Conservation (phyloP, 2,329 filamentous ascomycete species). For the Pezicula carpinea region DNA sequence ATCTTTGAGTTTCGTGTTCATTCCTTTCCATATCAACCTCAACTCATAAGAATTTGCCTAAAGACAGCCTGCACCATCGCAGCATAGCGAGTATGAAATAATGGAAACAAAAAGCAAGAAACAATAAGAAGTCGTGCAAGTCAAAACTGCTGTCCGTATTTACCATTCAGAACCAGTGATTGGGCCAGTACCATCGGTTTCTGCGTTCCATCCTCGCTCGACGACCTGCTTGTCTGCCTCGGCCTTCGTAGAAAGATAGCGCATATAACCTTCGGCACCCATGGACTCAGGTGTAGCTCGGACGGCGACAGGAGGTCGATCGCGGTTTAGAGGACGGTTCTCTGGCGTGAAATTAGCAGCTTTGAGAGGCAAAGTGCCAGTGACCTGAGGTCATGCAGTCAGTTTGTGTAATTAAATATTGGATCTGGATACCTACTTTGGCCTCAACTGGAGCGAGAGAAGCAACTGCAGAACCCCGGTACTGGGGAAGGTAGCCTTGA, state of each 20-base stretch:
- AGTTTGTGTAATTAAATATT: neutral
- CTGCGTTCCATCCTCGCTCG: constrained; percentile 14
- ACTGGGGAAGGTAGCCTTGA: constrained; percentile 28
- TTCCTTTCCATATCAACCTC: too few species aligned
- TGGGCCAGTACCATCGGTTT: constrained; percentile 13
- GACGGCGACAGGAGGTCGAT: constrained; percentile 2
- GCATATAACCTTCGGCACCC: constrained; percentile 21
- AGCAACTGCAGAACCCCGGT: constrained; percentile 27
- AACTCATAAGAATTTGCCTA: too few species aligned
- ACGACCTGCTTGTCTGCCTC: constrained; percentile 14
- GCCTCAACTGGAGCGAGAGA: constrained; percentile 24
- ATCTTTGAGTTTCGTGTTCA: too few species aligned
- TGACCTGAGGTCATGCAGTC: neutral
- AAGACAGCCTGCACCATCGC: too few species aligned
- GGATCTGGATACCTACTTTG: too few species aligned
- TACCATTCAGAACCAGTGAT: constrained; percentile 16
- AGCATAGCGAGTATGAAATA: too few species aligned
- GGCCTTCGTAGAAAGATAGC: constrained; percentile 17
- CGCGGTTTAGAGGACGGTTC: constrained; percentile 14
- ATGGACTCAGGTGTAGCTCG: constrained; percentile 7
- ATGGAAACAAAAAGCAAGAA: neutral
- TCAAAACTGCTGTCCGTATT: neutral
- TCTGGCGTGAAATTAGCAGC: constrained; percentile 12
- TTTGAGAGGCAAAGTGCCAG: neutral
- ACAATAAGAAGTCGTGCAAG: neutral